Evolutionary conservation across 1,284 basidiomycete genomes (phyloP).

Genomic region (Inonotus obliquus): DNA sequence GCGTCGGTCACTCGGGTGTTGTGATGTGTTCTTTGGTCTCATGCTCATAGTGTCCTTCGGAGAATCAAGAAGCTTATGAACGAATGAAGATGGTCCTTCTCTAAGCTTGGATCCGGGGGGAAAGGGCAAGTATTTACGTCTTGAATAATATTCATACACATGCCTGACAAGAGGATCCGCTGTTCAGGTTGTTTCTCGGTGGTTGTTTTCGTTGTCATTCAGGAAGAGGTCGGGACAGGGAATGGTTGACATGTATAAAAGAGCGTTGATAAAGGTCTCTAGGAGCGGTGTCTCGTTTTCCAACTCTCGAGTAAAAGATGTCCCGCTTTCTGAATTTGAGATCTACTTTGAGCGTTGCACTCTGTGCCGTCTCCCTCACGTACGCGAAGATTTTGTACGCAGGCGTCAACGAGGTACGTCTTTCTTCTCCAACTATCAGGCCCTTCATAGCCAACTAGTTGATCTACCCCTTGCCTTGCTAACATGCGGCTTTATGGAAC

Average conservation of each 20-base stretch:
- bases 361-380: not conserved
- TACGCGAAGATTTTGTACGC: slow-evolving; percentile 19
- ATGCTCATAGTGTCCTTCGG: not conserved
- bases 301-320: not conserved
- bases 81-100: not conserved
- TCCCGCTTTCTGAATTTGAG: not conserved
- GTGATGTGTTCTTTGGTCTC: not conserved
- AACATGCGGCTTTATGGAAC: not conserved
- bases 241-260: not conserved
- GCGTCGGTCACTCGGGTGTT: not conserved
- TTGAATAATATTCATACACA: not conserved
- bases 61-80: not conserved
- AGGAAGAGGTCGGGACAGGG: not conserved
- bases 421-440: not conserved
- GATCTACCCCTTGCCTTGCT: not conserved
- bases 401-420: slow-evolving; percentile 18
- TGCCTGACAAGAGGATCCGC: not conserved
- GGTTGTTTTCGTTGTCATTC: not conserved
- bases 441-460: not conserved
- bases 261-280: not conserved
- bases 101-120: not conserved
- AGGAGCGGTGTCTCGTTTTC: not conserved
- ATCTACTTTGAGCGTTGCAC: not conserved
- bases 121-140: not conserved
- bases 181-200: not conserved